phyloP scores from a whole-genome alignment of 768 basidiomycete genomes.

The Agrocybe praecox region DNA sequence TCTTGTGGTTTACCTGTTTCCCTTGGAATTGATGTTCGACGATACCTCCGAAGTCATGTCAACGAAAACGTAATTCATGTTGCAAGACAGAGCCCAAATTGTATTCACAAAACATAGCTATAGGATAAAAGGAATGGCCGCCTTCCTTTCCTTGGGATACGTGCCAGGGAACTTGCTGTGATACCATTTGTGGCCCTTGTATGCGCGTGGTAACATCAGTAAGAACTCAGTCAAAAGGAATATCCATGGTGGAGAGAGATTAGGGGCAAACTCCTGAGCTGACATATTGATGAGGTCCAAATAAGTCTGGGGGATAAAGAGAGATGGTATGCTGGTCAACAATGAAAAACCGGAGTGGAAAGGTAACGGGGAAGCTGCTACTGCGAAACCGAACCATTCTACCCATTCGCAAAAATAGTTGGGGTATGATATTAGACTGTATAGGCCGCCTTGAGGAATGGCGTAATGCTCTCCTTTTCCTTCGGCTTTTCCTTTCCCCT shows the following conservation, averaged over 20 bases:
- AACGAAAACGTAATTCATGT: too few species aligned
- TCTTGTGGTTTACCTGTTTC: too few species aligned
- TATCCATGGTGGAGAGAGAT: constrained; percentile 73
- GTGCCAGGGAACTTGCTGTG: constrained; percentile 64
- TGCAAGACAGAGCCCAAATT: too few species aligned
- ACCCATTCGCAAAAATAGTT: constrained; percentile 96
- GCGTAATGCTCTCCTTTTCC: constrained; percentile 59
- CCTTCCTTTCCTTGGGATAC: constrained; percentile 81
- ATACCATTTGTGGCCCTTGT: constrained; percentile 89
- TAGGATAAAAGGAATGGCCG: constrained; percentile 78
- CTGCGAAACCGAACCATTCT: constrained; percentile 89
- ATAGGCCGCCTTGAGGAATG: constrained; percentile 80
- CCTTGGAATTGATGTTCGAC: too few species aligned
- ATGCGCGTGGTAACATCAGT: constrained; percentile 81
- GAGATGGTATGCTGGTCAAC: constrained; percentile 13
- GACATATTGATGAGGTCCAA: constrained; percentile 23
- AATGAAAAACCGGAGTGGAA: constrained; percentile 23
- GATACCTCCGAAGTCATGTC: too few species aligned
- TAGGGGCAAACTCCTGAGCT: constrained; percentile 37
- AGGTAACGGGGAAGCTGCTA: constrained; percentile 66
- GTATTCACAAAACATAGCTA: constrained; percentile 24
- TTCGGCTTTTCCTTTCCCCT: constrained; percentile 29
- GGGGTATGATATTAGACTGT: constrained; percentile 81
- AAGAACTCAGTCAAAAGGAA: constrained; percentile 76
- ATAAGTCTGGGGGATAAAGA: constrained; percentile 23